phyloP scores from a whole-genome alignment of 1,284 basidiomycete genomes.

The Cerioporus squamosus region DNA sequence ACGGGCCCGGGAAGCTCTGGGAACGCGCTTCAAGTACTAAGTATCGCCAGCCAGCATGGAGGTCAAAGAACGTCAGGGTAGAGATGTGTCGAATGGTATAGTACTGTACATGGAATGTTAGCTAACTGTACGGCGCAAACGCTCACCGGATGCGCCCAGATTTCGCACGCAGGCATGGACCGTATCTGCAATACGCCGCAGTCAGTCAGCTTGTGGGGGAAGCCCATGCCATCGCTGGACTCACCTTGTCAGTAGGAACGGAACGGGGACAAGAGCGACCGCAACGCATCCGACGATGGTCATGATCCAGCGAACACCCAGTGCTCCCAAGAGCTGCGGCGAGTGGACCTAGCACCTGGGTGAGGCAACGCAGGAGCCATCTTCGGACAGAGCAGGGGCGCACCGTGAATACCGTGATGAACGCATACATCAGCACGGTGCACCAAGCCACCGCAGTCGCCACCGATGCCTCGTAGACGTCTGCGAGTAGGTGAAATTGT shows the following conservation, averaged over 20 bases:
- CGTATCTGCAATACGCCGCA: conserved; percentile 1
- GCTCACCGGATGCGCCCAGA: conserved; percentile 1
- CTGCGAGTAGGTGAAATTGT: not conserved
- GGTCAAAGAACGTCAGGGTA: too few relatives aligned
- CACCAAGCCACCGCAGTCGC: not conserved
- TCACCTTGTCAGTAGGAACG: conserved; percentile 10
- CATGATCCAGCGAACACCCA: conserved; percentile 7
- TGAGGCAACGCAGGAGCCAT: too few relatives aligned
- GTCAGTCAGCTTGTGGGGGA: too few relatives aligned
- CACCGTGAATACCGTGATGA: not conserved
- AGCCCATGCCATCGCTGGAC: too few relatives aligned
- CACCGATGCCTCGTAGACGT: not conserved
- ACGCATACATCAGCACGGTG: not conserved
- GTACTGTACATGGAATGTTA: not conserved
- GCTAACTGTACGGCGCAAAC: too few relatives aligned
- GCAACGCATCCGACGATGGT: conserved; percentile 14
- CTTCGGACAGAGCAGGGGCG: not conserved
- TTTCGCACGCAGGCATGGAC: conserved; percentile 4
- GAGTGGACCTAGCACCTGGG: conserved; percentile 2
- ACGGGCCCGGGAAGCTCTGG: not conserved
- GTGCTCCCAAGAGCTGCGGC: conserved; percentile 1
- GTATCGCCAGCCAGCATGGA: not conserved
- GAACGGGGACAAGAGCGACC: conserved; percentile 10
- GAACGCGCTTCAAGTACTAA: too few relatives aligned
- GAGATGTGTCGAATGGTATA: not conserved